Conservation (phyloP, 1,139 yeast species). For the Barnettozyma hawaiiensis region DNA sequence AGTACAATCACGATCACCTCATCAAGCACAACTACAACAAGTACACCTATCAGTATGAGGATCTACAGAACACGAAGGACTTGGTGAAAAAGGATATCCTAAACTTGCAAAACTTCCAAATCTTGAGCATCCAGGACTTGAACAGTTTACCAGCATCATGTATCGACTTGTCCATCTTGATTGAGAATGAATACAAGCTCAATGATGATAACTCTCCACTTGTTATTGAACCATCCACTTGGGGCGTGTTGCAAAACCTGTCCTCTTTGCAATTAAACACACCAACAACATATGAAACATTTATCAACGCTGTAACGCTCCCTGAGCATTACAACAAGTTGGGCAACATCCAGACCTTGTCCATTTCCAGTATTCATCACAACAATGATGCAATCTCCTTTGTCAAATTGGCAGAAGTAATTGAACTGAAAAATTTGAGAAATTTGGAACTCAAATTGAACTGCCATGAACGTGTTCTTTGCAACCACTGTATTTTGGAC, state of each 20-base stretch:
- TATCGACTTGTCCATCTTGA: constrained; percentile 18
- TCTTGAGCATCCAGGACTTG: constrained; percentile 23
- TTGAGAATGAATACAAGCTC: constrained; percentile 20
- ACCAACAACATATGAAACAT: constrained; percentile 18
- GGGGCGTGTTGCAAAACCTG: constrained; percentile 16
- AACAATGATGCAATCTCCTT: constrained; percentile 19
- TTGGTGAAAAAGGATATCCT: constrained; percentile 19
- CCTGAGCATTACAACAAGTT: constrained; percentile 9
- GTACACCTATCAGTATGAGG: constrained; percentile 19
- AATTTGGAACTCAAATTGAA: constrained; percentile 25
- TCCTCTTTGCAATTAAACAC: constrained; percentile 19
- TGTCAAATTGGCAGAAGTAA: constrained; percentile 17
- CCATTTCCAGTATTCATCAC: constrained; percentile 23
- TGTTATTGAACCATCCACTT: constrained; percentile 12
- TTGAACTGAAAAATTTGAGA: constrained; percentile 19
- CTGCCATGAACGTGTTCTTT: constrained; percentile 20
- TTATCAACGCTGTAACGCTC: constrained; percentile 13
- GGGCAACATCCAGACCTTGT: constrained; percentile 17
- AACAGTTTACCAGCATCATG: constrained; percentile 22
- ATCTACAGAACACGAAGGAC: constrained; percentile 14
- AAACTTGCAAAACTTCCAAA: constrained; percentile 22
- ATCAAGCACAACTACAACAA: constrained; percentile 23
- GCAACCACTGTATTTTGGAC: constrained; percentile 22
- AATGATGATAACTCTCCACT: constrained; percentile 13
- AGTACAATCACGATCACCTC: constrained; percentile 23